Evolutionary conservation across 352 stramenopile genomes (phyloP), one percentile per base, ranked within the genome.

Genomic region (Plasmopara viticola): DNA sequence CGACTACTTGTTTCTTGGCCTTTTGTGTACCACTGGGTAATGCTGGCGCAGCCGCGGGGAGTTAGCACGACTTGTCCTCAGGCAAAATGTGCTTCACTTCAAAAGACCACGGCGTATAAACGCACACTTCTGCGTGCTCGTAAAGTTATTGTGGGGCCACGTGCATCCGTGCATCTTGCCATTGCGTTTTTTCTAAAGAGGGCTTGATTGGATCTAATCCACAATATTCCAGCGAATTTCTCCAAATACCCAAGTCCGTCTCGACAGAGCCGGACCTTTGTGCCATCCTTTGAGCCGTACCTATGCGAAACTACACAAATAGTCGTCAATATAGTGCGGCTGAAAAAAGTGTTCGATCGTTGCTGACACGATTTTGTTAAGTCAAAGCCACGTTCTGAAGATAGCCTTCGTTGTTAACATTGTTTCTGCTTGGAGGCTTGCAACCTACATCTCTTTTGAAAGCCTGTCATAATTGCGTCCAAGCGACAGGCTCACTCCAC

Each of bases 211-310:
- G 64, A 15, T 68, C 62, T 10, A 75, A 53, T 9, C 80, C 75
- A 34, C 73, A 75, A 50, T 84, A 91, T 56, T 91, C 80, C 8
- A 86, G 41, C 17, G 72, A 73, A 49, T 84, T 86, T 35, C 88
- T 43, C 80, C 77, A 88, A 17, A 91, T 51, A 10, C 80, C 80
- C 5, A 73, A 68, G 58, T 91, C 80, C 4, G 64, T 72, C 29
- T 68, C 18, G 31, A 85, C 44, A 13, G 66, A 58, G 2, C 72
- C 78, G 33, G 70, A 25, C 1, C 78, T 6, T 66, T 51, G 25
- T 75, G 64, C 37, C 64, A 31, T 6, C 76, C 56, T 35, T 86
- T 60, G 33, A 75, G 77, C 34, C 86, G 49, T 17, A 91, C 70
- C 43, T 91, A 75, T 88, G 78, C 3, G 88, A 29, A 78, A 18